Evolutionary conservation across 225 moss, liverwort and hornwort species (phyloP), one percentile per base, ranked within the genome.

Genomic region (Polytrichum formosum): DNA sequence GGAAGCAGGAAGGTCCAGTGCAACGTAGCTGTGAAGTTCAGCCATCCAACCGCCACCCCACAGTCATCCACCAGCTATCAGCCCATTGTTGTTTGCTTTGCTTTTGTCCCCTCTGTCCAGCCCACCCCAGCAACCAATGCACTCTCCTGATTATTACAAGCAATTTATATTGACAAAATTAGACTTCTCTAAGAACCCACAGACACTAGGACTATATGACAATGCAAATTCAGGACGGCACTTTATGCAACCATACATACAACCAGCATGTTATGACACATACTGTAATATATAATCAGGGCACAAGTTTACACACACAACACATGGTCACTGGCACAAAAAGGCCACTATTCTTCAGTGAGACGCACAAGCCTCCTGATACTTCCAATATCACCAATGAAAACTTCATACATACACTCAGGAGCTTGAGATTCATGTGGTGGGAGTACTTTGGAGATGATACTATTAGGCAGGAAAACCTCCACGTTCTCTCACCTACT

Each of bases 1-100:
- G 18, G 76, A 84, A 35, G 80, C 76, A 67, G 83, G 83, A 53
- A 84, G 70, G 61, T 84, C 83, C 80, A 84, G 70, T 28, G 83
- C 80, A 55, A 84, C 74, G 67, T 84, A 84, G 74, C 83, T 84
- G 83, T 69, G 75, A 22, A 68, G 25, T 63, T 29, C 75, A 62
- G 22, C 62, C 61, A 61, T 73, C 37, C 73, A 82, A 71, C 76
- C 70, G 67, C 67, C 74, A 82, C 62, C 77, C 74, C 70, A 71
- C 77, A 79, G 66, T 58, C 74, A 75, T 66, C 54, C 55, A 73
- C 61, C 64, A 69, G 71, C 70, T 74, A 80, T 80, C 77, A 84
- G 65, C 76, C 65, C 67, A 67, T 23, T 62, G 70, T 75, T 67
- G 71, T 71, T 67, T 63, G 67, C 67, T 69, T 75, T 75, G 28